phyloP scores from a whole-genome alignment of 192 early-diverging fungal species.

The Entomortierella parvispora region DNA sequence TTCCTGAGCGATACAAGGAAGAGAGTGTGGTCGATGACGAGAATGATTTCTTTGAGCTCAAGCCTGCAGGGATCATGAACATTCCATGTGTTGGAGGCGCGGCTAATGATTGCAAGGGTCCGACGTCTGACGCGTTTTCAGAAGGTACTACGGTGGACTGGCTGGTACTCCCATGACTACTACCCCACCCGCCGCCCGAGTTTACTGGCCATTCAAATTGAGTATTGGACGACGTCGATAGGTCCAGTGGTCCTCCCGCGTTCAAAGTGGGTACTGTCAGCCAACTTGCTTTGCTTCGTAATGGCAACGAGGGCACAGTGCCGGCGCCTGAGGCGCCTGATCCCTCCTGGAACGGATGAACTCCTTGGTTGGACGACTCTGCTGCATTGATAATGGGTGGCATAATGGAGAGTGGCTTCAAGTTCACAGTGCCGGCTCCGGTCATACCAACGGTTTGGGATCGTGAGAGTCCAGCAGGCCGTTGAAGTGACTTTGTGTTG shows the following conservation, averaged over 20 bases:
- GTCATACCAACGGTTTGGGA: slow-evolving; percentile 19
- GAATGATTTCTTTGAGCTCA: slow-evolving; percentile 25
- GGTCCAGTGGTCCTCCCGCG: slow-evolving; percentile 6
- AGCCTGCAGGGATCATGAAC: background rate
- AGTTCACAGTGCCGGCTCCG: background rate
- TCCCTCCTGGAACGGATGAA: background rate
- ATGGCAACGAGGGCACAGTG: slow-evolving; percentile 2
- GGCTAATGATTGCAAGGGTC: no score
- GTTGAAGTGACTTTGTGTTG: slow-evolving; percentile 49
- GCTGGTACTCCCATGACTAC: background rate
- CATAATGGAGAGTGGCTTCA: slow-evolving; percentile 31
- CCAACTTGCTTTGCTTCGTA: slow-evolving; percentile 22
- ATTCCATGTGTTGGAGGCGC: background rate
- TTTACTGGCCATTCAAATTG: no score
- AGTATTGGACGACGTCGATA: slow-evolving; percentile 15
- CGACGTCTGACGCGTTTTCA: no score
- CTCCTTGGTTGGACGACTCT: background rate
- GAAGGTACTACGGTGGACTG: background rate
- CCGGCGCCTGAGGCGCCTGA: no score
- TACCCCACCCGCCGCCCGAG: no score
- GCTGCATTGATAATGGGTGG: background rate
- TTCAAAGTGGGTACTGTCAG: slow-evolving; percentile 26
- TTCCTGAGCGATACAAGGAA: slow-evolving; percentile 8
- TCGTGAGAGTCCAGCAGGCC: slow-evolving; percentile 23
- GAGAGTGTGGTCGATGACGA: slow-evolving; percentile 30